A percentile compares a stretch with the other conserved stretches of the same genome.
phyloP scores from a whole-genome alignment of 1,284 basidiomycete genomes.

The Athelia sp. region DNA sequence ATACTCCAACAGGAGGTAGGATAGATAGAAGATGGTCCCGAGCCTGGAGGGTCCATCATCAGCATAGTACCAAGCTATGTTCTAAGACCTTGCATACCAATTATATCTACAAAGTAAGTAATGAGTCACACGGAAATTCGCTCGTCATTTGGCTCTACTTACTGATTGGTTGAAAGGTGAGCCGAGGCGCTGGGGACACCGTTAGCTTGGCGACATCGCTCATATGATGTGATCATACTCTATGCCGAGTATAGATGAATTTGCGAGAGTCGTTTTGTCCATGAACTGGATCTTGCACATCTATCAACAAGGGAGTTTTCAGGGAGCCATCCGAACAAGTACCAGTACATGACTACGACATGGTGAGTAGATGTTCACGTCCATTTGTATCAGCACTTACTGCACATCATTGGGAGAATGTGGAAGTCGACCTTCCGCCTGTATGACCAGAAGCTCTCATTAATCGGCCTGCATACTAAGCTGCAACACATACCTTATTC shows the following conservation, averaged over 20 bases:
- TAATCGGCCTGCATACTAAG: too few relatives aligned
- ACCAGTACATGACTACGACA: slow-evolving; percentile 30
- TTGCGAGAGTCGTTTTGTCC: slow-evolving; percentile 74
- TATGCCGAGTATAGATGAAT: slow-evolving; percentile 67
- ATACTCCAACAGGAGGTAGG: slow-evolving; percentile 46
- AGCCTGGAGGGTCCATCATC: slow-evolving; percentile 61
- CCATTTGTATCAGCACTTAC: slow-evolving; percentile 46
- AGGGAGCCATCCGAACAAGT: slow-evolving; percentile 42
- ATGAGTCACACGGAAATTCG: slow-evolving; percentile 6
- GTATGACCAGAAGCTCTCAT: too few relatives aligned
- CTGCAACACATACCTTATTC: too few relatives aligned
- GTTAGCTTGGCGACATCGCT: slow-evolving; percentile 17
- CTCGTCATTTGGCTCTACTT: slow-evolving; percentile 19
- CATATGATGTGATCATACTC: slow-evolving; percentile 30
- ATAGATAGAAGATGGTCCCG: slow-evolving; percentile 65
- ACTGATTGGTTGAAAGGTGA: slow-evolving; percentile 41
- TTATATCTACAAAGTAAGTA: slow-evolving; percentile 17
- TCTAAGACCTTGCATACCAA: slow-evolving; percentile 6
- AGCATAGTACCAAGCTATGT: slow-evolving; percentile 30
- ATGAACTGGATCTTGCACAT: slow-evolving; percentile 57
- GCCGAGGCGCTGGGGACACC: slow-evolving; percentile 24
- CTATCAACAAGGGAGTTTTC: slow-evolving; percentile 12
- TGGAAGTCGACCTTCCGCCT: slow-evolving; percentile 71
- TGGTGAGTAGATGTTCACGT: not conserved
- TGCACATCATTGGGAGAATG: slow-evolving; percentile 74